Evolutionary conservation across 345 rosid genomes (phyloP).

Genomic region (Noccaea bulbosa): DNA sequence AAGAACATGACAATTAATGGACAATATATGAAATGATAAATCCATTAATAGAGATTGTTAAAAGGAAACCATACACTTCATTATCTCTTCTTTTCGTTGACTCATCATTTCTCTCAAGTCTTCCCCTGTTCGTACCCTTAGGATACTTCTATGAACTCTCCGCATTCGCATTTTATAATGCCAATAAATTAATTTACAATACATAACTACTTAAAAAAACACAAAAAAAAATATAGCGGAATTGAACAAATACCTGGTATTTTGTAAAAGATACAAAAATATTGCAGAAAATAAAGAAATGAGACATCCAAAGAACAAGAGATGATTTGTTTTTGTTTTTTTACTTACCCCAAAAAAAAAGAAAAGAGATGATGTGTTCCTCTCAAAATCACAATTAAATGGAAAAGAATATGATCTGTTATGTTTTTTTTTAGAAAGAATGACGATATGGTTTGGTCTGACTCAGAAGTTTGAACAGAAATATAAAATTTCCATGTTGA

Average conservation of each 20-base stretch:
- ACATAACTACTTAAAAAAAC: not conserved
- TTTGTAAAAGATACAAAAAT: not conserved
- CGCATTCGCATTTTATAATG: conserved; percentile 12
- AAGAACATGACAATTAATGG: conserved; percentile 24
- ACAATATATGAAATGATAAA: not conserved
- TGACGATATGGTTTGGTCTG: not conserved
- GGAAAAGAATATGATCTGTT: not conserved
- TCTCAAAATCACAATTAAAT: conserved; percentile 3
- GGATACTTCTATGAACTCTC: conserved; percentile 33
- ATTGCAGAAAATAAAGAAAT: no score
- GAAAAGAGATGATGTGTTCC: not conserved
- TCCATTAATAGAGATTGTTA: conserved; percentile 9
- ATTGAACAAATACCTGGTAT: not conserved
- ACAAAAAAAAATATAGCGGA: not conserved
- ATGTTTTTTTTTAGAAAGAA: not conserved
- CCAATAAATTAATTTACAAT: not conserved
- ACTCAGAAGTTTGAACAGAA: conserved; percentile 20
- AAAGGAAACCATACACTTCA: conserved; percentile 36
- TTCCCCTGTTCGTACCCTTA: not conserved
- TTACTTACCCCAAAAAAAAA: no score
- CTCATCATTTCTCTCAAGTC: conserved; percentile 27
- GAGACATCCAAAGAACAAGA: no score
- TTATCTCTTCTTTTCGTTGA: conserved; percentile 32
- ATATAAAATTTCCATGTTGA: not conserved
- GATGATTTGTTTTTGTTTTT: no score